These are phyloP conservation scores for Nepenthes alata DNA, from an alignment of 179 eudicot genomes.

Conservation along the genomic window DNA sequence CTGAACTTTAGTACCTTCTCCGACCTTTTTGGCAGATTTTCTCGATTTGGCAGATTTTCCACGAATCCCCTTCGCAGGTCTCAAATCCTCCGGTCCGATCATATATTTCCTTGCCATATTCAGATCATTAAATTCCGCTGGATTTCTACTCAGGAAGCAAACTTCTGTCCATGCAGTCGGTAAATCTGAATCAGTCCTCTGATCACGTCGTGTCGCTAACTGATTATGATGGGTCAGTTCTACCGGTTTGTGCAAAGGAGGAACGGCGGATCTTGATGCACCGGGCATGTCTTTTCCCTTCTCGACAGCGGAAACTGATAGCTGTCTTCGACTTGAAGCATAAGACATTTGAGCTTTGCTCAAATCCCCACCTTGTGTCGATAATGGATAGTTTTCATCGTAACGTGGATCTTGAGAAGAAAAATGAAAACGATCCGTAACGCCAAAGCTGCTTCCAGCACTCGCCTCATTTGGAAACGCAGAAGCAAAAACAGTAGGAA, in stretches of 20 bases:
- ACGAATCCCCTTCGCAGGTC: constrained; percentile 5
- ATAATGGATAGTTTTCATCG: constrained; percentile 14
- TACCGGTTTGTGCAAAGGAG: too few species aligned
- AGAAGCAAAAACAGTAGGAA: constrained; percentile 10
- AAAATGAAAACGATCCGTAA: constrained; percentile 16
- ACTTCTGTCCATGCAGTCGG: constrained; percentile 7
- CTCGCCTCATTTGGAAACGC: constrained; percentile 10
- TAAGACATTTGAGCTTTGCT: neutral
- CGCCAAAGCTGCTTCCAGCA: constrained; percentile 10
- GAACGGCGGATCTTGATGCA: too few species aligned
- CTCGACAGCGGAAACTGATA: constrained; percentile 1
- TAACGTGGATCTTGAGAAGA: constrained; percentile 22
- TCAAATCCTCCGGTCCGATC: constrained; percentile 18
- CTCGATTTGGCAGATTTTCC: constrained; percentile 5
- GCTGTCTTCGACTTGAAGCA: constrained; percentile 1
- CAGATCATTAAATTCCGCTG: constrained; percentile 22
- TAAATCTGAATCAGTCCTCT: neutral
- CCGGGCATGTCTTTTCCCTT: constrained; percentile 13
- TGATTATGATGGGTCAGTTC: too few species aligned
- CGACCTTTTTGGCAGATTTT: constrained; percentile 7
- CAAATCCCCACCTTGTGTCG: constrained; percentile 4
- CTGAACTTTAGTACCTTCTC: constrained; percentile 9
- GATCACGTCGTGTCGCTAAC: too few species aligned
- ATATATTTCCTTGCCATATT: constrained; percentile 9
- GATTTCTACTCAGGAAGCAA: constrained; percentile 21